Conservation (phyloP, 116 monocot species). For the Zostera marina region DNA sequence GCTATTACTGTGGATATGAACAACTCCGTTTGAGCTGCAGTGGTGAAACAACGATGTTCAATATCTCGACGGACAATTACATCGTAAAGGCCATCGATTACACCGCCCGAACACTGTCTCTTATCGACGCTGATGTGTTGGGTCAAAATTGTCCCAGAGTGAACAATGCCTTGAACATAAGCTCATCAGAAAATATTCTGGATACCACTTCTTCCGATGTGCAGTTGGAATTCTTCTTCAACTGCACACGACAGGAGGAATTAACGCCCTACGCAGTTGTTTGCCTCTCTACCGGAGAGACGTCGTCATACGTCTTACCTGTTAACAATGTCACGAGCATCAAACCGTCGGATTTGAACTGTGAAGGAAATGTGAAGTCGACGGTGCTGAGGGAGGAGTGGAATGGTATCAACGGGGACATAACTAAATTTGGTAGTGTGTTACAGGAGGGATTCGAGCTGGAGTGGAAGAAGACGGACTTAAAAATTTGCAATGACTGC, state of each 20-base stretch:
- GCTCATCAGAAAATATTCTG: no score
- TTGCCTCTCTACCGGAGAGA: background rate
- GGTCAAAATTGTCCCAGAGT: background rate
- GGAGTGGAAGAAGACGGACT: background rate
- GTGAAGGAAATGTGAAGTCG: background rate
- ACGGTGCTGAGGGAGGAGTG: background rate
- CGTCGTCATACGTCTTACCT: constrained; percentile 5
- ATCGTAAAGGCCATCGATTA: constrained; percentile 3
- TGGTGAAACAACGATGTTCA: constrained; percentile 1
- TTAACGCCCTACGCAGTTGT: background rate
- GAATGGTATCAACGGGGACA: background rate
- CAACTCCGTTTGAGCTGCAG: constrained; percentile 11
- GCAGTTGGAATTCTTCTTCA: constrained; percentile 18
- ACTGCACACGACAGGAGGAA: constrained; percentile 8
- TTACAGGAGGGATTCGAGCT: background rate
- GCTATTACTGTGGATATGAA: constrained; percentile 10
- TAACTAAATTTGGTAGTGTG: background rate
- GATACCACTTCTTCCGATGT: background rate
- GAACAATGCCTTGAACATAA: constrained; percentile 5
- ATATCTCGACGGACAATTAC: constrained; percentile 2
- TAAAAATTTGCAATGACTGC: background rate
- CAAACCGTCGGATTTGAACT: no score
- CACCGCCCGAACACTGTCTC: background rate
- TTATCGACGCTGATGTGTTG: constrained; percentile 7
- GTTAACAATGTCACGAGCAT: no score